A percentile compares a stretch with the other conserved stretches of the same genome.
phyloP scores from a whole-genome alignment of 164 flowering plant genomes.

The Brasenia schreberi region DNA sequence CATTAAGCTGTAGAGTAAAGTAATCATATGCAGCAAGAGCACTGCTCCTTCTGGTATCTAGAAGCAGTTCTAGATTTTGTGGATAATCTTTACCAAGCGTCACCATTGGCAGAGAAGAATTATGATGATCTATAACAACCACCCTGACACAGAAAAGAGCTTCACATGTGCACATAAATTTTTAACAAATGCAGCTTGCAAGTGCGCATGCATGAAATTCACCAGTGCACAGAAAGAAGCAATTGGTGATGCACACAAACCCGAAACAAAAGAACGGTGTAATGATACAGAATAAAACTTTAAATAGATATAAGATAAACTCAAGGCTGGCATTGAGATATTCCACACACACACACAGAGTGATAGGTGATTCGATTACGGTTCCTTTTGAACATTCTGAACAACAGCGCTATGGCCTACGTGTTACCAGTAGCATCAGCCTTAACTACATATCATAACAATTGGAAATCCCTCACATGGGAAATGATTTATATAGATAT shows the following conservation, averaged over 20 bases:
- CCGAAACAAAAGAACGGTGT: no score
- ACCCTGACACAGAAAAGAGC: conserved; percentile 29
- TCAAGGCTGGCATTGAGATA: no score
- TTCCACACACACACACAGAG: no score
- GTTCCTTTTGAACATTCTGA: no score
- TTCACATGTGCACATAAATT: neutral
- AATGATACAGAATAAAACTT: no score
- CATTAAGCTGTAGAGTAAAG: conserved; percentile 35
- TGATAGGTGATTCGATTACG: no score
- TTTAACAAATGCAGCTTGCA: neutral
- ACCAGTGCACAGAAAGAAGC: neutral
- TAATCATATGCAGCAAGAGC: conserved; percentile 60
- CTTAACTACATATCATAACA: no score
- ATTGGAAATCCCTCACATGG: neutral
- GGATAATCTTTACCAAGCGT: conserved; percentile 17
- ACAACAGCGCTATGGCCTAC: no score
- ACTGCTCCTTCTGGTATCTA: conserved; percentile 66
- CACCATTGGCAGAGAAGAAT: conserved; percentile 24
- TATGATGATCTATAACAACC: conserved; percentile 68
- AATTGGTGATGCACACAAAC: neutral
- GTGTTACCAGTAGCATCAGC: no score
- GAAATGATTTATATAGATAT: neutral
- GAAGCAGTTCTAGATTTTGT: conserved; percentile 25
- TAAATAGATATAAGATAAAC: no score
- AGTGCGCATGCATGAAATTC: no score